phyloP scores from a whole-genome alignment of 768 basidiomycete genomes.

The Mycena maculata region DNA sequence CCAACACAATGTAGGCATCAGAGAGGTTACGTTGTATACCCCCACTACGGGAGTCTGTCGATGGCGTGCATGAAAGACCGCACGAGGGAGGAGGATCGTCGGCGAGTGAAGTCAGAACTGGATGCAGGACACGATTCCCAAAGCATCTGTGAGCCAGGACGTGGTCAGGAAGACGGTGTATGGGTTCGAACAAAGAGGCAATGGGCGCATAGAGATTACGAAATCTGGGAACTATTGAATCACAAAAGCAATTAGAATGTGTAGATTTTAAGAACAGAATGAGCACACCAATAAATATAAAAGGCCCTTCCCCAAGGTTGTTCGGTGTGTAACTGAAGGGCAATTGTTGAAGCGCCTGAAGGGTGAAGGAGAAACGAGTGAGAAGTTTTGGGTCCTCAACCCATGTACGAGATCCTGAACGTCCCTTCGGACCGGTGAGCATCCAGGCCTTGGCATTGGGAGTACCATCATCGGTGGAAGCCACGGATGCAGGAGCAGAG shows the following conservation, averaged over 20 bases:
- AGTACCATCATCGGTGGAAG: too few relatives aligned
- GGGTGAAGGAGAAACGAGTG: not conserved
- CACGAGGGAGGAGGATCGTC: not conserved
- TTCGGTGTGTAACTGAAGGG: constrained; percentile 1
- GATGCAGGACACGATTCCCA: not conserved
- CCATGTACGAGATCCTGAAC: not conserved
- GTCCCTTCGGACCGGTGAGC: constrained; percentile 5
- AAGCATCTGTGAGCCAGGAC: not conserved
- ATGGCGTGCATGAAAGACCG: not conserved
- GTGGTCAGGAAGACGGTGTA: not conserved
- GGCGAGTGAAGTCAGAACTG: not conserved
- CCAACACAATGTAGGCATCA: not conserved
- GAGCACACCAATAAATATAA: not conserved
- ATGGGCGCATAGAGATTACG: not conserved
- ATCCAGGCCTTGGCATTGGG: not conserved
- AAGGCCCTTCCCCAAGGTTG: not conserved
- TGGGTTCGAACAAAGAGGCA: not conserved
- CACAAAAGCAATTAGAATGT: not conserved
- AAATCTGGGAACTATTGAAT: not conserved
- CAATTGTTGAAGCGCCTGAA: not conserved
- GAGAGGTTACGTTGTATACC: not conserved
- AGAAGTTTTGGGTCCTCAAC: not conserved
- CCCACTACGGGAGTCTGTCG: not conserved
- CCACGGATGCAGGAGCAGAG: not conserved
- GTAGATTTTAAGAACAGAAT: too few relatives aligned